Base-by-base conservation (phyloP, 306 rosid species). In the Sesbania bispinosa region DNA sequence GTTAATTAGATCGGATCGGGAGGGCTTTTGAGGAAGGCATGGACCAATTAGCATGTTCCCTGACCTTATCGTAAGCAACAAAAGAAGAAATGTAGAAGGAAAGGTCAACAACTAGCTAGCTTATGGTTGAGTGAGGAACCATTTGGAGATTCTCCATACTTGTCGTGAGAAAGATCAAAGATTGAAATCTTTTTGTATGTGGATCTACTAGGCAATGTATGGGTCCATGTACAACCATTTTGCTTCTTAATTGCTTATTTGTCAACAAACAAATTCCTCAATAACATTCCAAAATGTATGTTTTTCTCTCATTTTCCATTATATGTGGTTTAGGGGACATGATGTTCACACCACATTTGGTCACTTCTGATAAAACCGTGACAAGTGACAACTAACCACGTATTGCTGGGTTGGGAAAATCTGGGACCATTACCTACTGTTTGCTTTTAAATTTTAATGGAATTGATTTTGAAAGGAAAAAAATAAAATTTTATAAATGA, bases 11-110 rank as follows among this genome's bases (percentile, higher is more conserved):
- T n/a, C n/a, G n/a, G n/a, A n/a, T n/a, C n/a, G n/a, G n/a, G n/a
- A n/a, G n/a, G n/a, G n/a, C n/a, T n/a, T n/a, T n/a, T n/a, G n/a
- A 59, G 33, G 79, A 52, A 64, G n/a, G n/a, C n/a, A n/a, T 77
- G 81, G 85, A 81, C 88, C 79, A 81, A 32, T 71, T 19, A 79
- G 73, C 63, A 72, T 74, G 80, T 67, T 69, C 71, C 66, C 66
- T 45, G 7, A 66, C 36, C 80, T 75, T 61, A 81, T 70, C 48
- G 69, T 62, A 83, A 80, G 69, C 75, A 55, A 82, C 79, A 74
- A 80, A 80, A 78, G 80, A 75, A 78, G 77, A 66, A 67, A 60
- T 61, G 68, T 73, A 36, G 71, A 65, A 77, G 46, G 38, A 74
- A 84, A 74, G 45, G 67, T 76, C 79, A 64, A 76, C 67, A 35